phyloP scores from a whole-genome alignment of 2,329 filamentous ascomycete genomes.

The Colletotrichum endophyticum region DNA sequence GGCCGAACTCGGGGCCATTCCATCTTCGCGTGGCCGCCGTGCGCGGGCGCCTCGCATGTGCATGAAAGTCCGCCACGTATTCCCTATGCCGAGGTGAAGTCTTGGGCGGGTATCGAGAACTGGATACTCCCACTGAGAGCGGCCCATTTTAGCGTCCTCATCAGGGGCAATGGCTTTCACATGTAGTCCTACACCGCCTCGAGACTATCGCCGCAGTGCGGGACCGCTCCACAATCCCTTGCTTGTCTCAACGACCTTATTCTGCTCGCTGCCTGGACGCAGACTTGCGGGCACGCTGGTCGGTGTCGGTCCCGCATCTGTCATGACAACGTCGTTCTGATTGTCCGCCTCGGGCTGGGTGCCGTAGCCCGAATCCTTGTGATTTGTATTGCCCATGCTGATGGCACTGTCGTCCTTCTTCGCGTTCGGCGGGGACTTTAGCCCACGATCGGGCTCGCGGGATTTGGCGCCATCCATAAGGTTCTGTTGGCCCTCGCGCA shows the following conservation, averaged over 20 bases:
- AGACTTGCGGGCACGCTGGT: constrained; percentile 53
- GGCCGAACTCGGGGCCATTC: neutral
- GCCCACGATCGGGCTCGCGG: constrained; percentile 51
- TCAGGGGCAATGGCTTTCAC: neutral
- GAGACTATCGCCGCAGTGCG: constrained; percentile 15
- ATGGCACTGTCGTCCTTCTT: constrained; percentile 52
- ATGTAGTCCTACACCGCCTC: neutral
- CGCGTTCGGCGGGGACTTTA: constrained; percentile 28
- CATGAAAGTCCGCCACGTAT: neutral
- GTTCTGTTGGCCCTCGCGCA: constrained; percentile 65
- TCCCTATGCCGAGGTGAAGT: neutral
- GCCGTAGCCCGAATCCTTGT: constrained; percentile 55
- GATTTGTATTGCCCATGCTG: constrained; percentile 34
- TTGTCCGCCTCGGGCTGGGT: constrained; percentile 39
- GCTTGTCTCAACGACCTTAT: constrained; percentile 66
- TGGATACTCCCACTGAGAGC: neutral
- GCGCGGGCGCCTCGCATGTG: constrained; percentile 6
- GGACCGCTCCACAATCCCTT: constrained; percentile 62
- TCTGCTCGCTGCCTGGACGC: constrained; percentile 59
- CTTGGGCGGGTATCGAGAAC: neutral
- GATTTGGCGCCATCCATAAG: constrained; percentile 67
- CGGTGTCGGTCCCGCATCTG: constrained; percentile 39
- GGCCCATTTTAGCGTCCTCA: neutral
- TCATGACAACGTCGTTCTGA: constrained; percentile 53
- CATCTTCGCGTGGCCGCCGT: neutral